phyloP scores from a whole-genome alignment of 306 rosid species.

The Fragaria nilgerrensis region DNA sequence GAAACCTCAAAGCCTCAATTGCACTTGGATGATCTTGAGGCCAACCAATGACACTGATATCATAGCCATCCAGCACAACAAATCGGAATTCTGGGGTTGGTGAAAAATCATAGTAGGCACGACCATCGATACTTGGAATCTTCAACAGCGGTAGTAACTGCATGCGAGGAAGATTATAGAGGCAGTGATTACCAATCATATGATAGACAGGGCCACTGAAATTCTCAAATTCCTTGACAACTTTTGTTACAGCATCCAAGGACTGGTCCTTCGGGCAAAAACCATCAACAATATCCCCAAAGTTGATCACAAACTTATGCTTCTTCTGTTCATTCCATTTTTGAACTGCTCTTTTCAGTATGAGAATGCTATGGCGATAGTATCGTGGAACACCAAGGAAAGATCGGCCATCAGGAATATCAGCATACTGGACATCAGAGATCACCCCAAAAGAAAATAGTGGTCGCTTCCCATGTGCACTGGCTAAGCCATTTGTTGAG shows the following conservation, averaged over 20 bases:
- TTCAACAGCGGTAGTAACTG: constrained; percentile 70
- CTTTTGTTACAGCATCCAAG: constrained; percentile 47
- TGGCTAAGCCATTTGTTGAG: constrained; percentile 30
- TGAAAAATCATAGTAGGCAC: constrained; percentile 79
- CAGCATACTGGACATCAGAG: constrained; percentile 86
- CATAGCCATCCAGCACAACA: constrained; percentile 79
- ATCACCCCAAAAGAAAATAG: constrained; percentile 83
- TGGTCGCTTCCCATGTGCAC: constrained; percentile 45
- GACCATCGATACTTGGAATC: constrained; percentile 40
- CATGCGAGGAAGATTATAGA: constrained; percentile 83
- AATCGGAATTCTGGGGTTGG: constrained; percentile 69
- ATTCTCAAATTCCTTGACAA: constrained; percentile 51
- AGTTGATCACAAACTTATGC: constrained; percentile 65
- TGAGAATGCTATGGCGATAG: constrained; percentile 74
- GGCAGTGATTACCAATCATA: constrained; percentile 92
- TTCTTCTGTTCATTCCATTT: constrained; percentile 59
- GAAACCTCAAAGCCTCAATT: constrained; percentile 58
- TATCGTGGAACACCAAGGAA: constrained; percentile 83
- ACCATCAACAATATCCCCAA: constrained; percentile 93
- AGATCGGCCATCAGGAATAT: constrained; percentile 83
- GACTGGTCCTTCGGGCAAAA: constrained; percentile 79
- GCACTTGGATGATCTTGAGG: constrained; percentile 68
- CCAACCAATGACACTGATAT: constrained; percentile 91
- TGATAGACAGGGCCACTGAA: constrained; percentile 72
- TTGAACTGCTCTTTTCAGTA: constrained; percentile 71